A percentile compares a stretch with the other conserved stretches of the same genome.
Evolutionary conservation across 305 asterid genomes (phyloP).

Genomic region (Fraxinus velutina): DNA sequence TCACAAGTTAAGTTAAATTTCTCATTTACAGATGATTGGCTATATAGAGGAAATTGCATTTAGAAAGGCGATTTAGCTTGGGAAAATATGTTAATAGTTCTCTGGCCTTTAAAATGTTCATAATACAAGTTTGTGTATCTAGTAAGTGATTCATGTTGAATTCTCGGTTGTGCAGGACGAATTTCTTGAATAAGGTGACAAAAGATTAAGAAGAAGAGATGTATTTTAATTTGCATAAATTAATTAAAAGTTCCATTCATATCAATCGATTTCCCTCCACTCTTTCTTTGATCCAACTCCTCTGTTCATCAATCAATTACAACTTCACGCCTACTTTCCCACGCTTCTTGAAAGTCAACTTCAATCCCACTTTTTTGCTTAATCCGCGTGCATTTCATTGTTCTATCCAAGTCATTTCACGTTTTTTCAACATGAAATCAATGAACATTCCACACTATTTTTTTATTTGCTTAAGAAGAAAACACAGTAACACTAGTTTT

Average conservation of each 20-base stretch:
- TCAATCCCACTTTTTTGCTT: neutral
- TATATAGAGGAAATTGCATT: too few relatives aligned
- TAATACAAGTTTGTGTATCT: neutral
- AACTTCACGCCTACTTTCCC: slow-evolving; percentile 11
- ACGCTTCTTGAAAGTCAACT: slow-evolving; percentile 8
- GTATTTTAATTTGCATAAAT: too few relatives aligned
- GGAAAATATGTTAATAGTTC: neutral
- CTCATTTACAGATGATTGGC: too few relatives aligned
- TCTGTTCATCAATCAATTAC: slow-evolving; percentile 30
- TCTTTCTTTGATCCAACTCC: neutral
- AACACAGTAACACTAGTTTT: neutral
- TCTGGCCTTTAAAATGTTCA: neutral
- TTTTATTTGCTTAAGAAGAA: neutral
- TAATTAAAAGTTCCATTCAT: slow-evolving; percentile 15
- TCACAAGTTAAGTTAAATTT: too few relatives aligned
- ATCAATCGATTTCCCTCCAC: slow-evolving; percentile 34
- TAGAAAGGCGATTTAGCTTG: too few relatives aligned
- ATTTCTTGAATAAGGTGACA: slow-evolving; percentile 30
- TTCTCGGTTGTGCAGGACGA: slow-evolving; percentile 26
- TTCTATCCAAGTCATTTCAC: neutral
- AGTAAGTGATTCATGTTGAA: neutral
- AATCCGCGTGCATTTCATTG: neutral
- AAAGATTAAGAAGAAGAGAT: slow-evolving; percentile 26
- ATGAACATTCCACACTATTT: neutral
- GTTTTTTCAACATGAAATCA: neutral